Evolutionary conservation across 345 rosid species (phyloP).

Genomic region (Kandelia obovata): DNA sequence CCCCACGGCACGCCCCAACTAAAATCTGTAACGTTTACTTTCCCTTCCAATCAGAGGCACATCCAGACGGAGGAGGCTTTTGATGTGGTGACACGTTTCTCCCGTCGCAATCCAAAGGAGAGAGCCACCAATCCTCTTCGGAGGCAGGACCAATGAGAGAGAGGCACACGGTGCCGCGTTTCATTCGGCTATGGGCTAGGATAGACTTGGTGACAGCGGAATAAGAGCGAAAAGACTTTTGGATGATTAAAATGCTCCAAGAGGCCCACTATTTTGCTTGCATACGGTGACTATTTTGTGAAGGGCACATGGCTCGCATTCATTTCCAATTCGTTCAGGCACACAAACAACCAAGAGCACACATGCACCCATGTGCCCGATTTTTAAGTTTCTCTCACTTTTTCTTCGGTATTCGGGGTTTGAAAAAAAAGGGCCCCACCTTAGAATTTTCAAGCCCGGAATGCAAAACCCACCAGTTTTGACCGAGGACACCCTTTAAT

Average conservation of each 20-base stretch:
- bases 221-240: neutral
- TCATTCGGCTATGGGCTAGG: slow-evolving; percentile 23
- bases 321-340: slow-evolving; percentile 30
- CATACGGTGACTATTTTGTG: neutral
- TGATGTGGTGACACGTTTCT: slow-evolving; percentile 7
- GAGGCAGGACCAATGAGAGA: slow-evolving; percentile 13
- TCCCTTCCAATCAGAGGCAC: too few species aligned
- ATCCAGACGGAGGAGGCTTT: too few species aligned
- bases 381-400: slow-evolving; percentile 14
- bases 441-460: neutral
- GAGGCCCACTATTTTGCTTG: slow-evolving; percentile 6
- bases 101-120: neutral
- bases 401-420: slow-evolving; percentile 3
- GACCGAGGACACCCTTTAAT: neutral
- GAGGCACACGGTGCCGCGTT: slow-evolving; percentile 30
- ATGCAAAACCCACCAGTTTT: neutral
- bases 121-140: slow-evolving; percentile 18
- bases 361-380: slow-evolving; percentile 47
- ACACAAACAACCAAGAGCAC: slow-evolving; percentile 18
- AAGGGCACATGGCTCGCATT: slow-evolving; percentile 30
- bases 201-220: neutral
- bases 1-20: neutral
- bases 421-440: neutral
- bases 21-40: too few species aligned
- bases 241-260: neutral